A percentile compares a stretch with the other conserved stretches of the same genome.
Conservation (phyloP, 1,284 basidiomycete species). For the Apiotrichum montevideense region DNA sequence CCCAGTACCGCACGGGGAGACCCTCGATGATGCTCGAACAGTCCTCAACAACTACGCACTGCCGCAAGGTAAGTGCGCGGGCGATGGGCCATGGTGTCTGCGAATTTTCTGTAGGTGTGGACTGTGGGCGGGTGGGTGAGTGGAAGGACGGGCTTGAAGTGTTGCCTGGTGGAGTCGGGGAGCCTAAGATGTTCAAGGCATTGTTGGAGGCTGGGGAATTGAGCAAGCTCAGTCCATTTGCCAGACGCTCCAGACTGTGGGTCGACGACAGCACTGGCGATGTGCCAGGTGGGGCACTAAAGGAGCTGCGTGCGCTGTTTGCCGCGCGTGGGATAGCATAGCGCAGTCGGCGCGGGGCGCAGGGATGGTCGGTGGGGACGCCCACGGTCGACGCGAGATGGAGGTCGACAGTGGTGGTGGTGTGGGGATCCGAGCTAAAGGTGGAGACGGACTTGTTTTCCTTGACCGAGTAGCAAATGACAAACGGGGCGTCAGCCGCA, state of each 20-base stretch:
- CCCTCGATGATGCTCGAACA: constrained; percentile 22
- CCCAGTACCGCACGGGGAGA: constrained; percentile 33
- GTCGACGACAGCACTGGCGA: no score
- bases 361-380: constrained; percentile 16
- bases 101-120: background rate
- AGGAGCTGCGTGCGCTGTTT: background rate
- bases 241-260: no score
- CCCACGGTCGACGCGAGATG: constrained; percentile 17
- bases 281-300: background rate
- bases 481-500: constrained; percentile 23
- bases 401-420: constrained; percentile 4
- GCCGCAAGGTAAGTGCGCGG: constrained; percentile 21
- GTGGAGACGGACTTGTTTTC: background rate
- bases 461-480: constrained; percentile 20
- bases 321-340: background rate
- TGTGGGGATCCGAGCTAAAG: background rate
- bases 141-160: background rate
- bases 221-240: no score
- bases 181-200: no score
- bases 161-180: no score
- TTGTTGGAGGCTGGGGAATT: no score
- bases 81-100: constrained; percentile 22
- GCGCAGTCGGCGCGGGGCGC: constrained; percentile 5
- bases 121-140: background rate
- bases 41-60: constrained; percentile 29